These are phyloP conservation scores for Metroxylon sagu DNA, from an alignment of 176 grass and related monocot genomes.

Conservation along the genomic window DNA sequence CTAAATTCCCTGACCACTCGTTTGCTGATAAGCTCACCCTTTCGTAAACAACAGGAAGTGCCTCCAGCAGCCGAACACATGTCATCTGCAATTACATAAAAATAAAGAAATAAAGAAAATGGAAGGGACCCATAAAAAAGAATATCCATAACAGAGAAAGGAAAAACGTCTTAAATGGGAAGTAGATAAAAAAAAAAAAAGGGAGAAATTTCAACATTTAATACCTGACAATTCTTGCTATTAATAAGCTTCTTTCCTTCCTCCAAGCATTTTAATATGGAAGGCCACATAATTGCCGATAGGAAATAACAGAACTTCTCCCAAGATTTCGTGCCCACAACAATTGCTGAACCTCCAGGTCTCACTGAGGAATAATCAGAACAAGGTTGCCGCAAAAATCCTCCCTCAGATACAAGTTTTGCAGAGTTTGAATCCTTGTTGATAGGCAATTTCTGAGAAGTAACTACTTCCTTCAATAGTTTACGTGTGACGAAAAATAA, in stretches of 20 bases:
- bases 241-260: constrained; percentile 53
- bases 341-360: constrained; percentile 27
- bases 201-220: neutral
- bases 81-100: constrained; percentile 65
- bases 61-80: constrained; percentile 70
- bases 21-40: constrained; percentile 30
- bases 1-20: constrained; percentile 18
- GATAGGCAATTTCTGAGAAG: constrained; percentile 31
- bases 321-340: constrained; percentile 62
- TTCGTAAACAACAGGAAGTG: constrained; percentile 67
- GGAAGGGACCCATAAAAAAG: neutral
- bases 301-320: constrained; percentile 69
- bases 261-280: constrained; percentile 53
- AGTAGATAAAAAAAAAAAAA: neutral
- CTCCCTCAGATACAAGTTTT: constrained; percentile 53
- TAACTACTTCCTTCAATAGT: constrained; percentile 74
- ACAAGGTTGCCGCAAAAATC: constrained; percentile 60
- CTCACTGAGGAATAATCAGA: constrained; percentile 20
- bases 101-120: neutral
- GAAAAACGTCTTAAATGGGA: no score
- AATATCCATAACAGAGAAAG: no score
- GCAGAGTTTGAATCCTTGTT: constrained; percentile 20
- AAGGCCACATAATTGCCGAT: constrained; percentile 68
- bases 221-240: constrained; percentile 63
- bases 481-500: constrained; percentile 69